Conservation (phyloP, 2,329 filamentous ascomycete genomes). For the Sporothrix brunneoviolacea region DNA sequence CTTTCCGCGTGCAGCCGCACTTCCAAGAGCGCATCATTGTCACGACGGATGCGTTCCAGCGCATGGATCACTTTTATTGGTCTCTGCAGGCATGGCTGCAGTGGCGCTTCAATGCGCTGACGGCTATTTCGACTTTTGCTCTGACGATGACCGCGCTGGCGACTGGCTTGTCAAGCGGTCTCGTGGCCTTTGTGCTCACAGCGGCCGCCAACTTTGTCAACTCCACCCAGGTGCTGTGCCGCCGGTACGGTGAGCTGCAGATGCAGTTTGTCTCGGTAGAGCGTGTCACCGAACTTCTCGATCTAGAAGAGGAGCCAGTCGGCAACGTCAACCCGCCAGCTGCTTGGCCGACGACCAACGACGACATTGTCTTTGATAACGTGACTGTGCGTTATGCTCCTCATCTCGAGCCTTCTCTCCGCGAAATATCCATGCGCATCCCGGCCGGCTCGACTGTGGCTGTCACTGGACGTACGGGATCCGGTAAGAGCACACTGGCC, state of each 20-base stretch:
- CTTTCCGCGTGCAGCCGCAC: slow-evolving; percentile 68
- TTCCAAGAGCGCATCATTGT: slow-evolving; percentile 75
- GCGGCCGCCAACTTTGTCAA: slow-evolving; percentile 62
- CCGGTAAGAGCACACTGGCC: slow-evolving; percentile 74
- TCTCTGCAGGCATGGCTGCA: slow-evolving; percentile 78
- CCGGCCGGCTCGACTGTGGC: slow-evolving; percentile 56
- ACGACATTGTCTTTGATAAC: slow-evolving; percentile 68
- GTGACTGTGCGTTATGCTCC: slow-evolving; percentile 76
- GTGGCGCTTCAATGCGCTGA: slow-evolving; percentile 68
- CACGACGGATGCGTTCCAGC: slow-evolving; percentile 83
- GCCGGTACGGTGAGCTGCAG: slow-evolving; percentile 75
- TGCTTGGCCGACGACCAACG: slow-evolving; percentile 66
- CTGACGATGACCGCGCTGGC: slow-evolving; percentile 70
- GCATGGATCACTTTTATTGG: slow-evolving; percentile 96
- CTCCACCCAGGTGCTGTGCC: slow-evolving; percentile 67
- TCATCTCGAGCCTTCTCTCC: slow-evolving; percentile 66
- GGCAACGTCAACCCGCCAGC: slow-evolving; percentile 55
- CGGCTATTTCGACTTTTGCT: slow-evolving; percentile 65
- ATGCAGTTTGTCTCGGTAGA: slow-evolving; percentile 92
- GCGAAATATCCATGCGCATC: slow-evolving; percentile 63
- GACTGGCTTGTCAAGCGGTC: slow-evolving; percentile 65
- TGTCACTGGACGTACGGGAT: slow-evolving; percentile 76
- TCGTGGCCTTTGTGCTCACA: slow-evolving; percentile 77
- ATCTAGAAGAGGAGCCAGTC: slow-evolving; percentile 66
- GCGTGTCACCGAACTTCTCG: slow-evolving; percentile 72